Conservation (phyloP, 768 basidiomycete species). For the Daedaleopsis sinensis region DNA sequence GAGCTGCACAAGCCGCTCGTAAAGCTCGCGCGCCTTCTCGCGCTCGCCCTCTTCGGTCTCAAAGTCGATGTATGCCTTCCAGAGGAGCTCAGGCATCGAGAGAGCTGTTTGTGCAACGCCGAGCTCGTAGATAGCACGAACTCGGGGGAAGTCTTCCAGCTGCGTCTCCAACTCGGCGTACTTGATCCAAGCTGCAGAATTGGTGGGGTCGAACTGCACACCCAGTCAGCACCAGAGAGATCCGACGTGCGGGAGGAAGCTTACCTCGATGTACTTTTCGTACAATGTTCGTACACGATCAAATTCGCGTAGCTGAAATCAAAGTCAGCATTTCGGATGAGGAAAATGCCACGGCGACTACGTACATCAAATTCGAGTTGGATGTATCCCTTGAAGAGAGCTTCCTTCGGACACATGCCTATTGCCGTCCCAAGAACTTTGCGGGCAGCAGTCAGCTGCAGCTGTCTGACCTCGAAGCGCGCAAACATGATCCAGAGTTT, state of each 20-base stretch:
- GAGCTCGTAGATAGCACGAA: constrained; percentile 93
- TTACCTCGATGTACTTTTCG: constrained; percentile 91
- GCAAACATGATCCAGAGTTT: constrained; percentile 96
- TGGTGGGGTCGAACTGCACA: constrained; percentile 79
- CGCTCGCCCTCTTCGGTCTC: constrained; percentile 94
- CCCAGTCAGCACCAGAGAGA: neutral
- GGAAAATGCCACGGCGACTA: constrained; percentile 8
- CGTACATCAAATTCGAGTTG: constrained; percentile 88
- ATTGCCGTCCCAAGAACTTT: constrained; percentile 90
- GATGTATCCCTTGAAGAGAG: constrained; percentile 94
- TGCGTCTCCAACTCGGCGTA: constrained; percentile 91
- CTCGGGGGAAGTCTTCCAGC: constrained; percentile 84
- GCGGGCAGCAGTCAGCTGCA: constrained; percentile 82
- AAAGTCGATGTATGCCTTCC: constrained; percentile 97
- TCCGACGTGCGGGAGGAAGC: neutral
- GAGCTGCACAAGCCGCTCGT: constrained; percentile 82
- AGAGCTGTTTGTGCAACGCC: constrained; percentile 81
- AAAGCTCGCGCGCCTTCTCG: constrained; percentile 78
- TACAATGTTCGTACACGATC: constrained; percentile 91
- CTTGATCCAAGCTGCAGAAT: constrained; percentile 94
- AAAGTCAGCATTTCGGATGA: constrained; percentile 5
- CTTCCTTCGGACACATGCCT: constrained; percentile 96
- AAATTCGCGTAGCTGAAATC: constrained; percentile 84
- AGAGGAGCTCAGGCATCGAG: constrained; percentile 93
- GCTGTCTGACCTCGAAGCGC: constrained; percentile 84